Conservation (phyloP, 306 rosid species). For the Castanopsis chinensis region DNA sequence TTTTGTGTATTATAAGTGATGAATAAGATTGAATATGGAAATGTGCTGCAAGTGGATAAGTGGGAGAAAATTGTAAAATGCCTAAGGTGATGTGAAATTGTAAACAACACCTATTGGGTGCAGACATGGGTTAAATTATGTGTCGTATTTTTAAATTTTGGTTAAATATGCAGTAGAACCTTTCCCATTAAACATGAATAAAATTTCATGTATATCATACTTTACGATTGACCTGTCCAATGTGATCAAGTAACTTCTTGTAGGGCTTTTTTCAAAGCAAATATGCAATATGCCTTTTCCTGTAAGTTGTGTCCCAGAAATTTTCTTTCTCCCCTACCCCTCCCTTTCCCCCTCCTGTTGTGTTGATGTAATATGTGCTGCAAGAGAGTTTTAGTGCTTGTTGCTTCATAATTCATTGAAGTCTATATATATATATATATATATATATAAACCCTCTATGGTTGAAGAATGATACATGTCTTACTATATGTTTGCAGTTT, state of each 20-base stretch:
- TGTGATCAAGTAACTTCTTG: neutral
- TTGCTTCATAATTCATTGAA: neutral
- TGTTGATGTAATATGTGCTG: neutral
- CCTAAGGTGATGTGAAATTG: neutral
- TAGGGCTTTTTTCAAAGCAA: neutral
- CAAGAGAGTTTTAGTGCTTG: neutral
- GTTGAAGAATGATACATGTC: slow-evolving; percentile 18
- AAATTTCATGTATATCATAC: neutral
- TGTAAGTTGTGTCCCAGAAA: neutral
- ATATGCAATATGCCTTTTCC: neutral
- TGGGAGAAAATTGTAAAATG: neutral
- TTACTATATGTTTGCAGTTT: slow-evolving; percentile 52
- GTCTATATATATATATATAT: neutral
- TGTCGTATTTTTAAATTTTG: neutral
- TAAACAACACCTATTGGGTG: neutral
- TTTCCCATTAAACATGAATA: neutral
- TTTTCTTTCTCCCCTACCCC: neutral
- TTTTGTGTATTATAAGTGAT: neutral
- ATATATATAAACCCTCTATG: slow-evolving; percentile 12
- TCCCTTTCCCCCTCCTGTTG: neutral
- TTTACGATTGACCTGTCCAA: neutral
- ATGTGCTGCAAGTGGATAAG: neutral
- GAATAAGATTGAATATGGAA: neutral
- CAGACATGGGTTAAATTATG: neutral
- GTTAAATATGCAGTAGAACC: neutral